Evolutionary conservation across 257 asterid species (phyloP).

Genomic region (Petunia secreta): DNA sequence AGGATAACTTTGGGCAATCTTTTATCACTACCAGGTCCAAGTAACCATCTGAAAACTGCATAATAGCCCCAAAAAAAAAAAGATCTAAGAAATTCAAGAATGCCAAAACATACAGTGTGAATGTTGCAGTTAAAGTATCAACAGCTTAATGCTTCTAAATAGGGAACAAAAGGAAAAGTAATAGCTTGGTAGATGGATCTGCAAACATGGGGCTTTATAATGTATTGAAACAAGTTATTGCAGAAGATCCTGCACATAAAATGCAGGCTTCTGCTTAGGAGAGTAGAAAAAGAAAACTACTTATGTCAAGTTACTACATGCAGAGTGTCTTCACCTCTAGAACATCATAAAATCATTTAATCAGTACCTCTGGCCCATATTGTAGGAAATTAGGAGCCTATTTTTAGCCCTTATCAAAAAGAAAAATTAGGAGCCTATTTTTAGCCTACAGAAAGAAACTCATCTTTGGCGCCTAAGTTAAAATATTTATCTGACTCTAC

Average conservation of each 20-base stretch:
- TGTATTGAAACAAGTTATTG: background rate
- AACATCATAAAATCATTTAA: slow-evolving; percentile 18
- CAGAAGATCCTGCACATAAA: background rate
- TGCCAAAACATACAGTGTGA: background rate
- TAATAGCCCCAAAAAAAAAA: slow-evolving; percentile 2
- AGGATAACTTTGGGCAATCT: slow-evolving; percentile 66
- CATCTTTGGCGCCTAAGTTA: background rate
- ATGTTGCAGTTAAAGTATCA: background rate
- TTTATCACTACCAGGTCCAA: slow-evolving; percentile 85
- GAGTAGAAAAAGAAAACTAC: slow-evolving; percentile 11
- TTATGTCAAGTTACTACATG: background rate
- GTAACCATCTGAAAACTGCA: slow-evolving; percentile 97
- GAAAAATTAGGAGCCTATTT: background rate
- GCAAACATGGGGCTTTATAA: background rate
- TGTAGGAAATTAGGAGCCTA: background rate
- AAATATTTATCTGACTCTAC: background rate
- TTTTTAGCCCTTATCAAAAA: background rate
- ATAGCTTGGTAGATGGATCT: background rate
- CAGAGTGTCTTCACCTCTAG: slow-evolving; percentile 9
- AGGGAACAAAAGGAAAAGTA: background rate
- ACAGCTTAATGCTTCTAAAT: background rate
- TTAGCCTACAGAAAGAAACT: slow-evolving; percentile 7
- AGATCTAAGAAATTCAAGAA: background rate
- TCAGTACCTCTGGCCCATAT: background rate
- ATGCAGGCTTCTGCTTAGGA: background rate